Evolutionary conservation across 495 filamentous ascomycete genomes (phyloP).

Genomic region (Penicillium atrosanguineum): DNA sequence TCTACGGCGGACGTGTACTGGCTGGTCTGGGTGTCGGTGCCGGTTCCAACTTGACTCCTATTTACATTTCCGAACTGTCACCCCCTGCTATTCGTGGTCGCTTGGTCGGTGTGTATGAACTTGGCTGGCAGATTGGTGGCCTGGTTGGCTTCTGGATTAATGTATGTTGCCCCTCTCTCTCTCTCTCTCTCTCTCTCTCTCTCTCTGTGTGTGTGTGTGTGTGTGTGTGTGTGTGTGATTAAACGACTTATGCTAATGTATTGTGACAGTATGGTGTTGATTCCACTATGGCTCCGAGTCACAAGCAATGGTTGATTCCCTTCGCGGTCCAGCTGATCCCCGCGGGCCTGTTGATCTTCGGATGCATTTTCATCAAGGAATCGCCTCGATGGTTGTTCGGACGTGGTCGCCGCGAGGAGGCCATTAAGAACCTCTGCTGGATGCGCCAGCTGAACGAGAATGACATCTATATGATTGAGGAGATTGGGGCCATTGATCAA

Average conservation of each 20-base stretch:
- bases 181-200: not conserved
- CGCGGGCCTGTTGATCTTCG: slow-evolving; percentile 44
- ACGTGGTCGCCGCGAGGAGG: slow-evolving; percentile 48
- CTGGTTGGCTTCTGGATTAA: slow-evolving; percentile 76
- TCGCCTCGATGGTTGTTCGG: slow-evolving; percentile 58
- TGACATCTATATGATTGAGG: slow-evolving; percentile 66
- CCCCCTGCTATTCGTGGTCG: slow-evolving; percentile 77
- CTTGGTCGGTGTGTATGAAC: slow-evolving; percentile 71
- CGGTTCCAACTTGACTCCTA: slow-evolving; percentile 69
- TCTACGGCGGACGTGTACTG: slow-evolving; percentile 69
- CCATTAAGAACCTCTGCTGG: slow-evolving; percentile 59
- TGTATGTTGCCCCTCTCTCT: slow-evolving; percentile 23
- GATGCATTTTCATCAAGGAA: slow-evolving; percentile 49
- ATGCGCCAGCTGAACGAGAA: slow-evolving; percentile 57
- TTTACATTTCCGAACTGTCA: slow-evolving; percentile 77
- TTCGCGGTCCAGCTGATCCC: slow-evolving; percentile 56
- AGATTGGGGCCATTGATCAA: slow-evolving; percentile 59
- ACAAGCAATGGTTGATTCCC: slow-evolving; percentile 55
- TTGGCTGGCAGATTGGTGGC: slow-evolving; percentile 71
- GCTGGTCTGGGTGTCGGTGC: slow-evolving; percentile 74
- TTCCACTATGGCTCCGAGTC: slow-evolving; percentile 26
- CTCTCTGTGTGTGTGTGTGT: too few relatives aligned
- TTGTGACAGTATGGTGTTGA: slow-evolving; percentile 36
- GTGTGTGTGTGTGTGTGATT: not conserved
- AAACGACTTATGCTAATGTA: slow-evolving; percentile 10